Base-by-base conservation (phyloP, 371 early-diverging fungal genomes). In the Syncephalastrum sp. region DNA sequence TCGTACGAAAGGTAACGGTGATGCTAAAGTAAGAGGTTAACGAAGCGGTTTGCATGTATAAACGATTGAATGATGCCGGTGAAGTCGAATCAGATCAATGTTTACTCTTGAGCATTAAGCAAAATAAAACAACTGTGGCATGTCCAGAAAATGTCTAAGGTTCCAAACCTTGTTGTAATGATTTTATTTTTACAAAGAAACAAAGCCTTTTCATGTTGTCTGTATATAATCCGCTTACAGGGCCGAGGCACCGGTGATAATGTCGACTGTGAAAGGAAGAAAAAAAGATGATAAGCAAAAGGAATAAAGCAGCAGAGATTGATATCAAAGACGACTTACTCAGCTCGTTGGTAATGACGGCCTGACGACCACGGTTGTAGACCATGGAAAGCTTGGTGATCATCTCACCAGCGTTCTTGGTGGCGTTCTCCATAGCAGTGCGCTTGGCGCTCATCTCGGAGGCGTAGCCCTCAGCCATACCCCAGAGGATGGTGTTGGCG, bases 401-500 rank as follows among this genome's bases (percentile, higher is more conserved):
- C 87, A 91, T 89, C 50, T 91, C 90, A 73, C 91, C 94, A 59
- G 98, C 99, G 82, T 98, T 98, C 90, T 96, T 95, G 77, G 97
- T 97, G 53, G 98, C 98, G 81, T 98, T 98, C 87, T 98, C 99
- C 99, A 97, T 98, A 74, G 99, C 97, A 67, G 92, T 87, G 67
- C 97, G 91, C 89, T 92, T 94, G 69, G 99, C 93, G 47, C 93
- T 87, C 91, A 97, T 92, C 79, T 98, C 99, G 50, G 95, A 82
- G 54, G 97, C 97, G 70, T 97, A 93, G 60, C 97, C 96, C 81
- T 99, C 99, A 51, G 87, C 90, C 67, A 99, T 79, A 61, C 90
- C 94, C 93, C 95, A 95, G 91, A 90, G 93, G 66, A 98, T 56
- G 69, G 83, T 72, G 85, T 94, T 96, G 74, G 96, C 96, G 57